Percentiles rank a stretch among this genome's conserved stretches.
phyloP scores from a whole-genome alignment of 495 filamentous ascomycete species.

The Penicillium flavigenum region DNA sequence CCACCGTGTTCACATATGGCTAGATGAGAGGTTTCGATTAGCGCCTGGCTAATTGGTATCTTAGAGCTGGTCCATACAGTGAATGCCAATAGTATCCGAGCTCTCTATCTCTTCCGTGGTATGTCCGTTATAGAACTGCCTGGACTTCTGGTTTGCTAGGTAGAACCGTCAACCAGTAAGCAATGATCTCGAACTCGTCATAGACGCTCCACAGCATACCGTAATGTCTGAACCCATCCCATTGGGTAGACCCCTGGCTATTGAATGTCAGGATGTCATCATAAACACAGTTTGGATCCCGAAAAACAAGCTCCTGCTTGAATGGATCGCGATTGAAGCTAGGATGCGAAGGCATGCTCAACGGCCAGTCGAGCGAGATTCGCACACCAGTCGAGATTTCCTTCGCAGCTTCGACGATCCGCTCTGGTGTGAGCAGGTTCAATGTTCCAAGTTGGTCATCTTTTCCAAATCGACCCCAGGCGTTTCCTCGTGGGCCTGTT shows the following conservation, averaged over 20 bases:
- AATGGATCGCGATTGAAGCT: slow-evolving; percentile 38
- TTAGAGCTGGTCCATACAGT: slow-evolving; percentile 32
- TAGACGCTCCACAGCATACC: slow-evolving; percentile 22
- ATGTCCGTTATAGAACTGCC: slow-evolving; percentile 61
- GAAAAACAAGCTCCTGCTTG: slow-evolving; percentile 39
- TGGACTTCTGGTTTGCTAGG: slow-evolving; percentile 43
- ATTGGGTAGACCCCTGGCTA: slow-evolving; percentile 41
- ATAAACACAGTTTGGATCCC: slow-evolving; percentile 42
- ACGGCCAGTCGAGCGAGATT: slow-evolving; percentile 49
- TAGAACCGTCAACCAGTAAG: slow-evolving; percentile 1
- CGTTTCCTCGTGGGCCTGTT: slow-evolving; percentile 47
- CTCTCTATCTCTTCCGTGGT: slow-evolving; percentile 55
- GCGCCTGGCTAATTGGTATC: not conserved
- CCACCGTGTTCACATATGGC: slow-evolving; percentile 30
- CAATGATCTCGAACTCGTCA: not conserved
- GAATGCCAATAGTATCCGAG: slow-evolving; percentile 30
- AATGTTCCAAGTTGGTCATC: slow-evolving; percentile 52
- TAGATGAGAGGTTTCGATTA: slow-evolving; percentile 12
- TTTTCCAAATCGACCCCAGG: slow-evolving; percentile 53
- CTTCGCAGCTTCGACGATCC: slow-evolving; percentile 45
- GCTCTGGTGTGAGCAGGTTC: slow-evolving; percentile 52
- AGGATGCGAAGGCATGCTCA: slow-evolving; percentile 39
- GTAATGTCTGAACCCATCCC: slow-evolving; percentile 55
- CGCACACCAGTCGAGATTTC: slow-evolving; percentile 56
- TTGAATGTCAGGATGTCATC: slow-evolving; percentile 60